Percentiles rank a stretch among this genome's conserved stretches.
Evolutionary conservation across 495 filamentous ascomycete species (phyloP).

Genomic region (Friedmanniomyces simplex): DNA sequence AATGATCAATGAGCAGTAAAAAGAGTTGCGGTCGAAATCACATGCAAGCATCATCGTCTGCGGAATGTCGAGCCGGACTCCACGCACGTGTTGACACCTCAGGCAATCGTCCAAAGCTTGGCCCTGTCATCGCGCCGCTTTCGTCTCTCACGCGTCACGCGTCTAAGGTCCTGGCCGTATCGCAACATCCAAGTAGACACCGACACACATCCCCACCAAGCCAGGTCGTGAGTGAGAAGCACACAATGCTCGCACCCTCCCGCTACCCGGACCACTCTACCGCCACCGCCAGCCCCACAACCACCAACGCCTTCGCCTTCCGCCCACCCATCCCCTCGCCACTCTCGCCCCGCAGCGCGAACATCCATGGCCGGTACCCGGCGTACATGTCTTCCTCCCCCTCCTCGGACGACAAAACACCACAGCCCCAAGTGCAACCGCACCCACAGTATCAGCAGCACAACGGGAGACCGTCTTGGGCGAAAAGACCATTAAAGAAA

Average conservation of each 20-base stretch:
- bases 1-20: too few relatives aligned
- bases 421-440: neutral
- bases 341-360: slow-evolving; percentile 31
- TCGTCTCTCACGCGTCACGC: neutral
- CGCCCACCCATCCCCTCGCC: slow-evolving; percentile 23
- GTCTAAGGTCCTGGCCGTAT: neutral
- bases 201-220: too few relatives aligned
- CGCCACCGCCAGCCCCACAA: neutral
- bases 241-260: too few relatives aligned
- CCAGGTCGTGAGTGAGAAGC: too few relatives aligned
- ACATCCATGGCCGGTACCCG: slow-evolving; percentile 19
- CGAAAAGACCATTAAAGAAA: slow-evolving; percentile 28
- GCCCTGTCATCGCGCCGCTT: too few relatives aligned
- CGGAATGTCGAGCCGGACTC: too few relatives aligned
- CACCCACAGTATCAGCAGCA: neutral
- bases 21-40: too few relatives aligned
- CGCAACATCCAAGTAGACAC: too few relatives aligned
- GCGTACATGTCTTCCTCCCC: slow-evolving; percentile 11
- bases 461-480: neutral
- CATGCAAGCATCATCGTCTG: too few relatives aligned
- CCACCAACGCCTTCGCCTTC: neutral
- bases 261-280: too few relatives aligned
- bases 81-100: too few relatives aligned
- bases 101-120: too few relatives aligned
- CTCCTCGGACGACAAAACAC: neutral